Conservation (phyloP, 306 rosid species). For the Chamaecrista fasciculata region DNA sequence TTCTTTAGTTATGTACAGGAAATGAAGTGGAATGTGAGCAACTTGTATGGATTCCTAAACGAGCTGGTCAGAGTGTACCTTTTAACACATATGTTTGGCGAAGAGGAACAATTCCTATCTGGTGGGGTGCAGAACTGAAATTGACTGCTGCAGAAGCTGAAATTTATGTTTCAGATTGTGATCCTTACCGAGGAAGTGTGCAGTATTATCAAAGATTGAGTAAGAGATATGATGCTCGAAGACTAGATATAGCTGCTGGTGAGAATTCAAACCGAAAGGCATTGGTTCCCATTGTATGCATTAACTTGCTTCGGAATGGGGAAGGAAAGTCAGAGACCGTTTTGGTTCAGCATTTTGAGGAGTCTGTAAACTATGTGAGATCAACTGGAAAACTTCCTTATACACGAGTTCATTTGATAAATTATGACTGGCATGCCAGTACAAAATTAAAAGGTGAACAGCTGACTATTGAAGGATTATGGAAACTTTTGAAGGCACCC, state of each 20-base stretch:
- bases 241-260: slow-evolving; percentile 46
- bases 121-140: slow-evolving; percentile 99
- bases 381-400: slow-evolving; percentile 71
- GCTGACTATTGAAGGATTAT: slow-evolving; percentile 87
- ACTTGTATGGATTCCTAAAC: slow-evolving; percentile 90
- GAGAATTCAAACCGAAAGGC: slow-evolving; percentile 60
- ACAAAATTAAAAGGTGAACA: slow-evolving; percentile 85
- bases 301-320: slow-evolving; percentile 87
- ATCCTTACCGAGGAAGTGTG: slow-evolving; percentile 86
- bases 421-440: slow-evolving; percentile 97
- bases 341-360: slow-evolving; percentile 90
- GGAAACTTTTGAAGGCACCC: slow-evolving; percentile 84
- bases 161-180: slow-evolving; percentile 81
- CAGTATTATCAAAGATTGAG: slow-evolving; percentile 84
- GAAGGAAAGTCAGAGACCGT: slow-evolving; percentile 94
- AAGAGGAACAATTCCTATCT: slow-evolving; percentile 97
- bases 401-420: slow-evolving; percentile 71
- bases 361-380: slow-evolving; percentile 73
- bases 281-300: slow-evolving; percentile 80
- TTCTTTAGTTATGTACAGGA: slow-evolving; percentile 53
- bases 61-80: slow-evolving; percentile 82
- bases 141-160: slow-evolving; percentile 98
- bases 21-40: slow-evolving; percentile 99
- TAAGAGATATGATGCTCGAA: slow-evolving; percentile 82
- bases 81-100: slow-evolving; percentile 89